These are phyloP conservation scores for Cokeromyces recurvatus DNA, from an alignment of 371 early-diverging fungal genomes.

Conservation along the genomic window DNA sequence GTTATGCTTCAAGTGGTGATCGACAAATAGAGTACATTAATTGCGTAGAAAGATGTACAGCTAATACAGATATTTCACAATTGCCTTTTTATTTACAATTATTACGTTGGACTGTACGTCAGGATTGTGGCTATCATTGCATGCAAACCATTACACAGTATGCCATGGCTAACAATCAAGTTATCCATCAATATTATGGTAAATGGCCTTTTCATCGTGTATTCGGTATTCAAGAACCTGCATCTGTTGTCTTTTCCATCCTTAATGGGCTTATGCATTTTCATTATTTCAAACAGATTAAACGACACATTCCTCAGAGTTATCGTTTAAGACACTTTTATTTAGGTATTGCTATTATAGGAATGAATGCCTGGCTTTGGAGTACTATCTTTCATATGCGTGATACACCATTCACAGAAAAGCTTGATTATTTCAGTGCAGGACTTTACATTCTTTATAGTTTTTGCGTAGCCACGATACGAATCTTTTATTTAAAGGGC, in stretches of 20 bases:
- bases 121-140: conserved; percentile 21
- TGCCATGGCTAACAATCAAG: conserved; percentile 6
- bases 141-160: conserved; percentile 18
- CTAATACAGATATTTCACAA: conserved; percentile 1
- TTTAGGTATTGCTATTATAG: conserved; percentile 50
- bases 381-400: conserved; percentile 89
- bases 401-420: conserved; percentile 83
- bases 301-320: conserved; percentile 30
- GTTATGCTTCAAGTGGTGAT: conserved; percentile 21
- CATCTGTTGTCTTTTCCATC: conserved; percentile 85
- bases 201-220: conserved; percentile 88
- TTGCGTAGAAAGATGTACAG: conserved; percentile 16
- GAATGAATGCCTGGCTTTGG: conserved; percentile 91
- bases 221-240: conserved; percentile 91
- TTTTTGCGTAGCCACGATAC: conserved; percentile 54
- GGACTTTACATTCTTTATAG: conserved; percentile 71
- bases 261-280: conserved; percentile 80
- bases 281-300: conserved; percentile 43
- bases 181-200: conserved; percentile 23
- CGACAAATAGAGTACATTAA: conserved; percentile 6
- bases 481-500: conserved; percentile 43
- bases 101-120: conserved; percentile 11
- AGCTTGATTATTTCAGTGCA: conserved; percentile 93
- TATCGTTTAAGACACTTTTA: conserved; percentile 62
- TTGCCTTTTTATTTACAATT: conserved; percentile 10